Conservation (phyloP, 148 eudicot genomes). For the Fagopyrum tataricum region DNA sequence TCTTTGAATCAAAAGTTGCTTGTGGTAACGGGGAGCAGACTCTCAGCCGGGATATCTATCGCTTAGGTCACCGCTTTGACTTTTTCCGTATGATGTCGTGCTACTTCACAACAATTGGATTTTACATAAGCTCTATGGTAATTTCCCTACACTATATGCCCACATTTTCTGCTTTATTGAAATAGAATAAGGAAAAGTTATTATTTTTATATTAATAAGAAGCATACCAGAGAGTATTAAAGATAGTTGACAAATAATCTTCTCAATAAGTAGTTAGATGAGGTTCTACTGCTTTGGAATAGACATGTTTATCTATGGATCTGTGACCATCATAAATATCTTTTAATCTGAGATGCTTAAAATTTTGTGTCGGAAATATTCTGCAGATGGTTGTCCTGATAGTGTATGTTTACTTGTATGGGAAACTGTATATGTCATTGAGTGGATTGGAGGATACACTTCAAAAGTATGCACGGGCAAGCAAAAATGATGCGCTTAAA, state of each 20-base stretch:
- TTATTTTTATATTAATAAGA: too few relatives aligned
- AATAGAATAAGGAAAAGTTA: not conserved
- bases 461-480: conserved; percentile 46
- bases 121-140: conserved; percentile 76
- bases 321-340: too few relatives aligned
- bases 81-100: conserved; percentile 85
- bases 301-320: not conserved
- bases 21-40: conserved; percentile 89
- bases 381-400: conserved; percentile 66
- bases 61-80: conserved; percentile 83
- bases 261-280: not conserved
- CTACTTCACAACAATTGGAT: conserved; percentile 71
- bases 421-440: conserved; percentile 58
- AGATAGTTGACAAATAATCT: not conserved
- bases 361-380: conserved; percentile 7
- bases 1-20: conserved; percentile 80
- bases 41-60: conserved; percentile 69
- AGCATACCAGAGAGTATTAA: not conserved
- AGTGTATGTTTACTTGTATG: conserved; percentile 63
- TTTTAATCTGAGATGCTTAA: not conserved
- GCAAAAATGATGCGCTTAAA: conserved; percentile 48
- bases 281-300: not conserved
- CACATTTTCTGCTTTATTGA: not conserved
- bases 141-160: conserved; percentile 11
- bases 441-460: conserved; percentile 67